Base-by-base conservation (phyloP, 495 filamentous ascomycete genomes). In the Penicillium tannophilum region DNA sequence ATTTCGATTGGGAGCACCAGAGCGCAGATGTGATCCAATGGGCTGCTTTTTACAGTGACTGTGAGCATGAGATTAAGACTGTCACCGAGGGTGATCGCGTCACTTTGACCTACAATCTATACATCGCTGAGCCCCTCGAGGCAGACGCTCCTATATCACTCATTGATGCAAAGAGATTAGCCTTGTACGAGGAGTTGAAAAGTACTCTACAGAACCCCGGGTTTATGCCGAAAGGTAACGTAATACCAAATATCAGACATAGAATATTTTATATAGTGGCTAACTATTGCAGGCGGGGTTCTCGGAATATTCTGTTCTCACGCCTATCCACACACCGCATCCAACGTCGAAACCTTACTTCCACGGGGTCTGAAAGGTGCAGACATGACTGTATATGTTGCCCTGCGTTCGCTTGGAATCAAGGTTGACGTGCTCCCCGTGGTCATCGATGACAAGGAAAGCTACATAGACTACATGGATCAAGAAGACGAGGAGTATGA, bases 11-110 rank as follows among this genome's bases (percentile, higher is more conserved):
- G 81, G 60, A 59, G 20, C 24, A 41, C 1, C 44, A 50, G 0
- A 72, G 63, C 36, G 45, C 20, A 5, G 43, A 68, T 0, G 12
- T 59, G 1, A 74, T 86, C 48, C 66, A 80, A 20, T 88, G 82
- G 84, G 82, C 79, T 0, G 84, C 84, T 1, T 88, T 88, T 66
- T 87, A 85, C 62, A 82, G 77, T 55, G 83, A 87, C 60, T 85
- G 80, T 59, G 78, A 83, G 61, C 84, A 87, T 63, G 83, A 87
- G 66, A 78, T 87, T n/a, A 65, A 77, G 6, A 68, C 74, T n/a
- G 73, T 87, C 43, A 81, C 4, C 3, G 6, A 24, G 7, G 44
- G 44, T 11, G 7, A 47, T 0, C 44, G 44, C n/a, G 28, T 47
- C 12, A 47, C 44, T 6, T 26, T 47, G 19, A 28, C 44, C 14